Base-by-base conservation (phyloP, 768 basidiomycete species). In the Boletus insuetus region DNA sequence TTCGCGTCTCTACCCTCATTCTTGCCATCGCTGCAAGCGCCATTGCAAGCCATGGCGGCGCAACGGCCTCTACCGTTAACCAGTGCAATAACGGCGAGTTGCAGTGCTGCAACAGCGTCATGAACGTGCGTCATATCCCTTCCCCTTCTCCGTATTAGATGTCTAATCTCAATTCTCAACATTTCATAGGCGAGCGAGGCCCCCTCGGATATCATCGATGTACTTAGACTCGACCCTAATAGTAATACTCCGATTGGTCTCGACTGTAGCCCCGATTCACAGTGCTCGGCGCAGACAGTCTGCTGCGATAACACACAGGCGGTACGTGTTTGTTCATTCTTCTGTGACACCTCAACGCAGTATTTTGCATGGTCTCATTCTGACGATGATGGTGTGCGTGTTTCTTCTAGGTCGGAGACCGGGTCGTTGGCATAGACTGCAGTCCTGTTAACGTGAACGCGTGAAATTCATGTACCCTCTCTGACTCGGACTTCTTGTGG, bases 21-120 rank as follows among this genome's bases (percentile, higher is more conserved):
- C 47, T 67, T 5, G 55, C 57, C 19, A 26, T 58, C 37, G 54
- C 37, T 41, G 57, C 65, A 6, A 16, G 43, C 40, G 49, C 6
- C 48, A 34, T 61, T 12, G 56, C 62, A 26, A 44, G 13, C 17
- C 51, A 49, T 29, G 5, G 29, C 19, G 9, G 1, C 10, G 11
- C 16, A 16, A 37, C 20, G 14, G 2, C 38, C 24, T 10, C 4
- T 13, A 13, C 24, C 19, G 9, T 12, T 22, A 61, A 49, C 39
- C 40, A 64, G 29, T 66, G 65, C 12, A 22, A 54, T 58, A 46
- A 20, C 5, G 53, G 51, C 2, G 0, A 2, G 2, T 4, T 62
- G 4, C 49, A 59, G 19, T 66, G 65, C 49, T 68, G 65, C 51
- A 17, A 41, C 16, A 0, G 6, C 0, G 2, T 6, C 39, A n/a